Evolutionary conservation across 1,139 yeast species (phyloP).

Genomic region (Pichia sp.): DNA sequence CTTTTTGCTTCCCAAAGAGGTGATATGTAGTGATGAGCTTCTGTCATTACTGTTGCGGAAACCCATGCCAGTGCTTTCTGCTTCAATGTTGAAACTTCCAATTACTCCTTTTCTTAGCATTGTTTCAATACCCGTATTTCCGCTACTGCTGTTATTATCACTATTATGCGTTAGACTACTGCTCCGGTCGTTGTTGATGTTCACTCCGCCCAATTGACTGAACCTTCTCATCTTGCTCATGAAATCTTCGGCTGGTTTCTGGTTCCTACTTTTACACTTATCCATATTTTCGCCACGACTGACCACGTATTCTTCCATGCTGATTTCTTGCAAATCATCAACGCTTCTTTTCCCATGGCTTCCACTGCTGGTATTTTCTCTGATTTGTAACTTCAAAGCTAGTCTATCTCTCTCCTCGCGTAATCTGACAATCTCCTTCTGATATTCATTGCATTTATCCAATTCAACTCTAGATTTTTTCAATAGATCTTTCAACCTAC

Average conservation of each 20-base stretch:
- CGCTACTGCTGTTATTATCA: background rate
- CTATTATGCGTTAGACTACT: background rate
- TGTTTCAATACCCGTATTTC: background rate
- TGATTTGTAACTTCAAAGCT: conserved; percentile 3
- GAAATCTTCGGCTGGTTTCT: too few species aligned
- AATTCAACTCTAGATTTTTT: conserved; percentile 7
- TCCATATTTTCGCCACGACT: too few species aligned
- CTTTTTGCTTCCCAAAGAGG: too few species aligned
- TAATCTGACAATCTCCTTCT: conserved; percentile 5
- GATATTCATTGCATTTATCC: conserved; percentile 10
- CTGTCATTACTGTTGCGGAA: too few species aligned
- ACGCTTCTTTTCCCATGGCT: conserved; percentile 1
- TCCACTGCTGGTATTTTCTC: conserved; percentile 3
- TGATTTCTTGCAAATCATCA: too few species aligned
- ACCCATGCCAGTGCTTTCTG: conserved; percentile 12
- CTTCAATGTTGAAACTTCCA: conserved; percentile 10
- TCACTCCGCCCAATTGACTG: conserved; percentile 11
- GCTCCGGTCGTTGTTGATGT: background rate
- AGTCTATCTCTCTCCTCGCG: conserved; percentile 4
- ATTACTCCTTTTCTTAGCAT: too few species aligned
- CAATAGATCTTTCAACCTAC: conserved; percentile 8
- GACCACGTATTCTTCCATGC: too few species aligned
- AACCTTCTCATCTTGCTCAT: conserved; percentile 21
- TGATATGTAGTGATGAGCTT: too few species aligned
- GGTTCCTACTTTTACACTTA: too few species aligned